A percentile compares a stretch with the other conserved stretches of the same genome.
phyloP scores from a whole-genome alignment of 257 asterid species.

The Knoxia roxburghii region DNA sequence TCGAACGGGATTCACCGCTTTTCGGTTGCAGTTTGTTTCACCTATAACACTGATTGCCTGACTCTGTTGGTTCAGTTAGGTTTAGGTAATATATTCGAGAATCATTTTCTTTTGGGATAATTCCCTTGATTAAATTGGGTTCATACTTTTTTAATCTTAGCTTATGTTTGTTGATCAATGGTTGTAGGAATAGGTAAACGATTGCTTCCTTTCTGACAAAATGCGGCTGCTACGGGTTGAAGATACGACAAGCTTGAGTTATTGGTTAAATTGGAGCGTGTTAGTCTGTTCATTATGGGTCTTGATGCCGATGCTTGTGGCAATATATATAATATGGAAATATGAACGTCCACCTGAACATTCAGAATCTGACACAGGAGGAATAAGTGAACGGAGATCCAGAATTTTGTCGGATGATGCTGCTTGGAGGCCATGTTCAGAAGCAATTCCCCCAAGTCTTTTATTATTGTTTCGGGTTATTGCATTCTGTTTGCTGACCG shows the following conservation, averaged over 20 bases:
- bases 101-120: too few species aligned
- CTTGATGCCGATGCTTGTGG: slow-evolving; percentile 40
- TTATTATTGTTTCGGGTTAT: slow-evolving; percentile 54
- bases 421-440: slow-evolving; percentile 82
- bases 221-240: slow-evolving; percentile 48
- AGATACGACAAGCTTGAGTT: slow-evolving; percentile 57
- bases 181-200: background rate
- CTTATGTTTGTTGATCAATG: background rate
- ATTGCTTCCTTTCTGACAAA: slow-evolving; percentile 34
- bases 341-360: slow-evolving; percentile 36
- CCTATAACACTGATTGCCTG: background rate
- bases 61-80: background rate
- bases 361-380: slow-evolving; percentile 28
- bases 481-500: slow-evolving; percentile 58
- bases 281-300: slow-evolving; percentile 71
- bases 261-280: slow-evolving; percentile 87
- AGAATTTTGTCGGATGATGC: slow-evolving; percentile 23
- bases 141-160: background rate
- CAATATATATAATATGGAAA: slow-evolving; percentile 58
- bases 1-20: too few species aligned
- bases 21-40: background rate
- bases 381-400: slow-evolving; percentile 19
- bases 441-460: slow-evolving; percentile 44
- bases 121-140: background rate
- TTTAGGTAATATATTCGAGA: background rate